Base-by-base conservation (phyloP, 768 basidiomycete genomes). In the Jaapia argillacea region DNA sequence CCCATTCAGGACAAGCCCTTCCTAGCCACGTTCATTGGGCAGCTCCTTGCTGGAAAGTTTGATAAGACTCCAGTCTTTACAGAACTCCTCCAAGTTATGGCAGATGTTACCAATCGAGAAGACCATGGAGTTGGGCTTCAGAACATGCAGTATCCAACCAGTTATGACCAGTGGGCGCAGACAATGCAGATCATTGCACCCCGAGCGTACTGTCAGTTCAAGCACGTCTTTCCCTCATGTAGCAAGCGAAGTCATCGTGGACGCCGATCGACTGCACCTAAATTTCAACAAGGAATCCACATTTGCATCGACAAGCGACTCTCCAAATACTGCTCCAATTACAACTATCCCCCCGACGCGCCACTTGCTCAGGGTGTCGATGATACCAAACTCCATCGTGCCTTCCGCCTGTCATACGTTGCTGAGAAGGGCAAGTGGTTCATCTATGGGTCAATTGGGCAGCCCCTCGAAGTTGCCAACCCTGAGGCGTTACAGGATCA, bases 101-200 rank as follows among this genome's bases (percentile, higher is more conserved):
- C 61, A 0, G 22, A 37, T 0, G 44, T 50, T 5, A 14, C 27
- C 0, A 64, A 67, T 10, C 40, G 52, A 1, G 48, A 62, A 18
- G 51, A 52, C 2, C 50, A 54, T 0, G 63, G 63, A 0, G 52
- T 57, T 1, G 64, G 63, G 0, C 51, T 53, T 45, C 63, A 64
- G 41, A 67, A 68, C 40, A 63, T 66, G 48, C 41, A 47, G 4
- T 67, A 66, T 45, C 41, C 58, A 1, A 61, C 63, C 2, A 57
- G 47, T 0, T 57, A 52, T 24, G 54, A 60, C 4, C 60, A 68
- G 22, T 58, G 65, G 26, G 45, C 43, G 6, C 54, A 64, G 36
- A 51, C 63, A 2, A 6, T 58, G 3, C 27, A 36, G 0, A 58
- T 60, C 5, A 47, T 55, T 7, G 59, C 57, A 27, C 62, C 65